Base-by-base conservation (phyloP, 495 filamentous ascomycete species). In the Elasticomyces elasticus region DNA sequence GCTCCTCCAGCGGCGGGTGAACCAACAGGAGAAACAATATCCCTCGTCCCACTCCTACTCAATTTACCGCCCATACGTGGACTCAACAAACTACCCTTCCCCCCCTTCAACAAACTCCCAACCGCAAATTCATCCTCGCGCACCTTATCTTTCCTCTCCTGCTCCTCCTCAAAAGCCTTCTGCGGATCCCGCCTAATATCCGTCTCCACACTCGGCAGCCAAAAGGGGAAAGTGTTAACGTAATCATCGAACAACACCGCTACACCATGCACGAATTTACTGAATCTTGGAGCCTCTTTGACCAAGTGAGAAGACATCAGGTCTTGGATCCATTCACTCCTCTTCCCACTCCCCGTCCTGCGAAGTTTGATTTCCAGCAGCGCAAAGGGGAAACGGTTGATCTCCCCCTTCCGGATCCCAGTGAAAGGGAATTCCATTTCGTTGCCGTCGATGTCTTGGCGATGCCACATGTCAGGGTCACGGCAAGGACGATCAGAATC, bases 191-290 rank as follows among this genome's bases (percentile, higher is more conserved):
- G 86, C 49, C 89, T 80, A 61, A 98, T 97, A 62, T 98, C 92
- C 30, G 79, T 87, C 58, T 95, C 91, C 10, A 96, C 72, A 49
- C 90, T 86, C 54, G 82, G 78, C 2, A 96, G 79, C 92, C 92
- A 98, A 75, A 97, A 95, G 4, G 92, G 92, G 53, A 98, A 82
- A 52, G 77, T 87, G 70, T 97, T 97, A 67, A 98, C 91, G 64
- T 94, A 74, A 65, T 97, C 94, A 55, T 97, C 94, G 62, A 95
- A 97, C 7, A 97, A 74, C 33, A 82, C 79, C 12, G 90, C 89
- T 1, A 94, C 82, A 54, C 94, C 92, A 60, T 98, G 92, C 20
- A 91, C 85, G 62, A 97, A 97, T 65, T 98, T 98, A 37, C 88
- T 94, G 71, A 98, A 98, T 22, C 87, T 79, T 2, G 90, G 86